Evolutionary conservation across 306 rosid species (phyloP), one percentile per base, ranked within the genome.

Genomic region (Comarum palustre): DNA sequence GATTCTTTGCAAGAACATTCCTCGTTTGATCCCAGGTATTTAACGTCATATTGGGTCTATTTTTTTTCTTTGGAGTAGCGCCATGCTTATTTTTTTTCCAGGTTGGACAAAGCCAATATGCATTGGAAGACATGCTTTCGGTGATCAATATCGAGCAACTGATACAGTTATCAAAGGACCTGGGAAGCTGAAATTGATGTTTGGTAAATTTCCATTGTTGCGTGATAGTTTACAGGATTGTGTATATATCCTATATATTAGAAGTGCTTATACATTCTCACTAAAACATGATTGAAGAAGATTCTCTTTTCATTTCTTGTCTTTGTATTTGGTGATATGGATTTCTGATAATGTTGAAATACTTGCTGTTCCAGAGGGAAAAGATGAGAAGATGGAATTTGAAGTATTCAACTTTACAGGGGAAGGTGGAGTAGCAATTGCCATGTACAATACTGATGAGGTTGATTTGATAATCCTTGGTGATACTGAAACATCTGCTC

Each of bases 71-170:
- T n/a, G n/a, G n/a, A n/a, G n/a, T n/a, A n/a, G n/a, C n/a, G n/a
- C n/a, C n/a, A n/a, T n/a, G n/a, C n/a, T n/a, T n/a, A n/a, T n/a
- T n/a, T n/a, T n/a, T n/a, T 34, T 52, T 81, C 34, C 81, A 94
- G 98, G 98, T 71, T 94, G 98, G 98, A 89, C 85, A 19, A 94
- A 84, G 84, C 82, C 96, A 66, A 94, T 94, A 69, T 94, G 98
- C 72, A 94, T 94, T 12, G 98, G 98, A 81, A 89, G 98, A 78
- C 98, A 91, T 88, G 98, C 97, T 45, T 94, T 94, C 83, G 98
- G 98, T 25, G 97, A 89, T 75, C 96, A 91, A 78, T 94, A 94
- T 74, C 78, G 85, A 80, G 96, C 98, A 55, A 91, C 97, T 80
- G 97, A 94, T 80, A 10, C 87, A 57, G 87, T 94, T 39, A 88